Evolutionary conservation across 1,284 basidiomycete genomes (phyloP).

Genomic region (Sporisorium iseilematis-ciliati): DNA sequence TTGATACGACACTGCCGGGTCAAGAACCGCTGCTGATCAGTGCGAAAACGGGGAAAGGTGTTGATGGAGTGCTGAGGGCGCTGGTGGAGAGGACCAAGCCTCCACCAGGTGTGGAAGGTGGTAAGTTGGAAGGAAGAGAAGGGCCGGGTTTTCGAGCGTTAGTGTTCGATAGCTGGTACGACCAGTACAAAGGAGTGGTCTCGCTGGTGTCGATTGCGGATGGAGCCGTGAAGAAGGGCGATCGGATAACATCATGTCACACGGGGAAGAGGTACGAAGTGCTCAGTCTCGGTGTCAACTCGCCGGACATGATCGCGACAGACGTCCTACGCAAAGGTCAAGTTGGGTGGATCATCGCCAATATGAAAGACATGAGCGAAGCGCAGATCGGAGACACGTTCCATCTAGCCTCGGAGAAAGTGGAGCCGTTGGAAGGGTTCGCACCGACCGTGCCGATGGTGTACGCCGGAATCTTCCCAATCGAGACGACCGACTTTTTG

Average conservation of each 20-base stretch:
- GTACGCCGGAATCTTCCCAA: conserved; percentile 93
- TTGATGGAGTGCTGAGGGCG: conserved; percentile 80
- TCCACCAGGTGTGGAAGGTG: conserved; percentile 50
- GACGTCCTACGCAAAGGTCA: conserved; percentile 82
- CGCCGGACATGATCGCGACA: conserved; percentile 74
- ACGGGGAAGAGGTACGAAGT: conserved; percentile 93
- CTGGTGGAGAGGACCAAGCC: conserved; percentile 79
- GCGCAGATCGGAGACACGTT: conserved; percentile 95
- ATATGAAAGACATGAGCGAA: conserved; percentile 98
- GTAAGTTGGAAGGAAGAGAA: conserved; percentile 48
- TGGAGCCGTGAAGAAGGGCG: conserved; percentile 74
- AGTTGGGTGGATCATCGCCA: conserved; percentile 82
- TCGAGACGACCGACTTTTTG: conserved; percentile 89
- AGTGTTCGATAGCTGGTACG: conserved; percentile 92
- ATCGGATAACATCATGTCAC: conserved; percentile 81
- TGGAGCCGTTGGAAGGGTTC: conserved; percentile 91
- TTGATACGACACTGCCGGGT: conserved; percentile 72
- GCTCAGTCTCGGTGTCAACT: conserved; percentile 89
- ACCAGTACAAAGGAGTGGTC: conserved; percentile 95
- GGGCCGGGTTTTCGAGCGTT: conserved; percentile 76
- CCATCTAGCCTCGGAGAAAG: conserved; percentile 79
- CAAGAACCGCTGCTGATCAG: conserved; percentile 72
- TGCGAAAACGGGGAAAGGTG: conserved; percentile 90
- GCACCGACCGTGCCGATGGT: conserved; percentile 95
- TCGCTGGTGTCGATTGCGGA: conserved; percentile 83